Conservation (phyloP, 177 flowering plant genomes). For the Vitis hybrid region DNA sequence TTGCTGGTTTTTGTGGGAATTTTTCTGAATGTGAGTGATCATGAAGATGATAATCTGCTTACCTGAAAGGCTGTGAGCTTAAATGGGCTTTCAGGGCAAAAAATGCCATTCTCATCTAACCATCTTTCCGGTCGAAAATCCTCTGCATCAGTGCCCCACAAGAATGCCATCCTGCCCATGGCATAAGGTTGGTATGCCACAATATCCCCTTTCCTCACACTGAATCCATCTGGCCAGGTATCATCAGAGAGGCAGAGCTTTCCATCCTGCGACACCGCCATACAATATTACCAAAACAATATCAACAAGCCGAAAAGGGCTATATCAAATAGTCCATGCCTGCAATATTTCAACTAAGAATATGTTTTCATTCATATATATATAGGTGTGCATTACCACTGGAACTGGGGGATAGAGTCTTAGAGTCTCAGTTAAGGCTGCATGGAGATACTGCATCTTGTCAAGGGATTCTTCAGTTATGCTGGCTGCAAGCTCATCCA, state of each 20-base stretch:
- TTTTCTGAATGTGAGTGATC: too few species aligned
- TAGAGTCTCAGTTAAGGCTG: constrained; percentile 57
- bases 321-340: too few species aligned
- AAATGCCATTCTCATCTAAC: constrained; percentile 32
- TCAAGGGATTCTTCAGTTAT: constrained; percentile 45
- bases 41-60: neutral
- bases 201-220: constrained; percentile 19
- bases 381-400: constrained; percentile 24
- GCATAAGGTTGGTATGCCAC: constrained; percentile 25
- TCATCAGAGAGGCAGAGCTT: constrained; percentile 22
- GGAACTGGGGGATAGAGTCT: constrained; percentile 73
- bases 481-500: constrained; percentile 20
- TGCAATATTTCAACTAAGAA: too few species aligned
- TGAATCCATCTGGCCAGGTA: constrained; percentile 30
- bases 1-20: too few species aligned
- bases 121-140: constrained; percentile 37
- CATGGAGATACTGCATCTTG: constrained; percentile 68
- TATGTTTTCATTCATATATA: too few species aligned
- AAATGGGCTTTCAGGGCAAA: constrained; percentile 40
- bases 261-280: constrained; percentile 23
- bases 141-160: constrained; percentile 48
- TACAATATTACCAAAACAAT: neutral
- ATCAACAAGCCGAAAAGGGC: too few species aligned
- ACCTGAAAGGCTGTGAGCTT: constrained; percentile 52
- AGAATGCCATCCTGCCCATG: constrained; percentile 39